phyloP scores from a whole-genome alignment of 2,329 filamentous ascomycete genomes.

The Claviceps paspali region DNA sequence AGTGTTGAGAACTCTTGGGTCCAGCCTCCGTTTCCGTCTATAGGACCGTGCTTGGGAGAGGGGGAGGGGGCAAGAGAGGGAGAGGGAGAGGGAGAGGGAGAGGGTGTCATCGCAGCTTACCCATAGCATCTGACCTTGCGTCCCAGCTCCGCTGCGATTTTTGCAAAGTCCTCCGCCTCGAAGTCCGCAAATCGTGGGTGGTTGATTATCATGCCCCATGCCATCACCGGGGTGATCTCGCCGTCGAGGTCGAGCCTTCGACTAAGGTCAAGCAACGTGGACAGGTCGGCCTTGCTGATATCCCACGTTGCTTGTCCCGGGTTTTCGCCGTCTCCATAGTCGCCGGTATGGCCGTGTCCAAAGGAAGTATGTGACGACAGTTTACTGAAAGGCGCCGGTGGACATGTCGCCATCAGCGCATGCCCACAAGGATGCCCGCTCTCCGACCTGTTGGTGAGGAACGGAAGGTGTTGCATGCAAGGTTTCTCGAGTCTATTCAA shows the following conservation, averaged over 20 bases:
- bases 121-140: conserved; percentile 86
- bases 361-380: conserved; percentile 37
- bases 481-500: conserved; percentile 69
- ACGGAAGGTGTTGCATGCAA: conserved; percentile 83
- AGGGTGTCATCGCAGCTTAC: conserved; percentile 33
- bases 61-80: too few species aligned
- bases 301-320: conserved; percentile 63
- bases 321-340: conserved; percentile 11
- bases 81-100: not conserved
- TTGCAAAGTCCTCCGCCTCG: conserved; percentile 51
- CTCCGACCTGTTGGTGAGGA: conserved; percentile 49
- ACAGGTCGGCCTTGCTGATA: conserved; percentile 58
- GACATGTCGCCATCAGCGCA: conserved; percentile 83
- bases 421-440: conserved; percentile 65
- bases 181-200: conserved; percentile 56
- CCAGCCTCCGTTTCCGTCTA: too few species aligned
- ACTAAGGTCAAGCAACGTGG: conserved; percentile 73
- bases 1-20: not conserved
- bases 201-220: conserved; percentile 66
- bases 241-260: conserved; percentile 69
- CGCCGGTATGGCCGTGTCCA: conserved; percentile 26
- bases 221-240: conserved; percentile 91
- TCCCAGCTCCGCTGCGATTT: conserved; percentile 56
- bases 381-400: conserved; percentile 47
- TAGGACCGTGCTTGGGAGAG: too few species aligned